phyloP scores from a whole-genome alignment of 768 basidiomycete species.

The Cytidiella melzeri region DNA sequence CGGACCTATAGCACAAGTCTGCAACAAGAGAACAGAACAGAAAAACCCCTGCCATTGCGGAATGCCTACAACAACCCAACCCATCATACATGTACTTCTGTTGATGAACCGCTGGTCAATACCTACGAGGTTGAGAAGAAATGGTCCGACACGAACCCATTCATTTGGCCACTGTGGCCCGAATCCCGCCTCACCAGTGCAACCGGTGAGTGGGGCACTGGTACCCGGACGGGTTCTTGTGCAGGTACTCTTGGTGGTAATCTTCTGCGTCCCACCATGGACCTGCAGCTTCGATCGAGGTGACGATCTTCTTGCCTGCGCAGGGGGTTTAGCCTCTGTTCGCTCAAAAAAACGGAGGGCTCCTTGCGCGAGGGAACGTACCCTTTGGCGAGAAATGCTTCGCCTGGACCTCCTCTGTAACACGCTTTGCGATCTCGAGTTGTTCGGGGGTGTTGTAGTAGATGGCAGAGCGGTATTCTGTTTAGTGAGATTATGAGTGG shows the following conservation, averaged over 20 bases:
- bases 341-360: neutral
- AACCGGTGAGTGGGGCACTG: slow-evolving; percentile 86
- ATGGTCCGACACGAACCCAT: too few species aligned
- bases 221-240: slow-evolving; percentile 84
- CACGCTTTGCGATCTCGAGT: slow-evolving; percentile 57
- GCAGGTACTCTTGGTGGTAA: slow-evolving; percentile 78
- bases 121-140: too few species aligned
- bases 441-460: slow-evolving; percentile 78
- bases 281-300: slow-evolving; percentile 62
- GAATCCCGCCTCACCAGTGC: too few species aligned
- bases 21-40: too few species aligned
- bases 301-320: slow-evolving; percentile 63
- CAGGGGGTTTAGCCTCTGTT: neutral
- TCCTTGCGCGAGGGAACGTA: slow-evolving; percentile 1
- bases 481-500: neutral
- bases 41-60: too few species aligned
- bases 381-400: slow-evolving; percentile 70
- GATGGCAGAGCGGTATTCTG: slow-evolving; percentile 93
- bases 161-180: too few species aligned
- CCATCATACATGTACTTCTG: too few species aligned
- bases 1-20: too few species aligned
- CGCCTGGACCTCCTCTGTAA: slow-evolving; percentile 78
- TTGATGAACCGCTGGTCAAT: too few species aligned
- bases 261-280: slow-evolving; percentile 82
- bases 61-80: too few species aligned